Evolutionary conservation across 1,139 yeast species (phyloP).

Genomic region (Candida freyschussii): DNA sequence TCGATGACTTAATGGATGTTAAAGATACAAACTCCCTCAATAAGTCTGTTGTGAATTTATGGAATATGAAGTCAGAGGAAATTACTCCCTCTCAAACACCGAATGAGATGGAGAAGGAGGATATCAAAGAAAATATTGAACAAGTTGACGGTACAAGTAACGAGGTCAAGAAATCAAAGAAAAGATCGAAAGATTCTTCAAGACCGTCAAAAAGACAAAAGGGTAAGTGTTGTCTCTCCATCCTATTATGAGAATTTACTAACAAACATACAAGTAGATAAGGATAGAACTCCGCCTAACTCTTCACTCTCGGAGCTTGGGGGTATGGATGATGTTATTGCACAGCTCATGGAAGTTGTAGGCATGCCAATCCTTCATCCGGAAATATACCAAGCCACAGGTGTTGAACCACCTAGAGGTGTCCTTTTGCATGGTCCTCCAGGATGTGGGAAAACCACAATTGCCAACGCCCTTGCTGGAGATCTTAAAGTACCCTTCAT

Average conservation of each 20-base stretch:
- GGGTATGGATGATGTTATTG: conserved; percentile 79
- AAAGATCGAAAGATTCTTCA: conserved; percentile 33
- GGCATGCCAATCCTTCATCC: conserved; percentile 93
- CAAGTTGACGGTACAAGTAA: conserved; percentile 19
- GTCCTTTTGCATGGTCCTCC: conserved; percentile 96
- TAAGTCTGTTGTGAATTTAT: conserved; percentile 66
- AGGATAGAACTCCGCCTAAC: conserved; percentile 68
- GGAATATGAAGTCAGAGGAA: conserved; percentile 41
- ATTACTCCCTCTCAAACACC: conserved; percentile 16
- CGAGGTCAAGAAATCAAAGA: conserved; percentile 30
- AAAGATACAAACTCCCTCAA: conserved; percentile 63
- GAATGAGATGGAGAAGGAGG: conserved; percentile 4
- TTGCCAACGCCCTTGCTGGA: conserved; percentile 95
- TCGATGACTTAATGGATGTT: conserved; percentile 54
- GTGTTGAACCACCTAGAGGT: conserved; percentile 97
- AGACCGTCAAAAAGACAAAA: conserved; percentile 38
- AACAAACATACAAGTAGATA: conserved; percentile 31
- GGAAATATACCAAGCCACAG: conserved; percentile 80
- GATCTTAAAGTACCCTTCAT: conserved; percentile 91
- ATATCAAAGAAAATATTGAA: conserved; percentile 16
- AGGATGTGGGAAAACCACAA: conserved; percentile 96
- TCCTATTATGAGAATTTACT: conserved; percentile 14
- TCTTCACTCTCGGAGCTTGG: conserved; percentile 71
- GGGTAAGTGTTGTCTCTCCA: conserved; percentile 27
- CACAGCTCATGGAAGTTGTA: conserved; percentile 82